Conservation (phyloP, 2,329 filamentous ascomycete genomes). For the Paecilomyces formosus region DNA sequence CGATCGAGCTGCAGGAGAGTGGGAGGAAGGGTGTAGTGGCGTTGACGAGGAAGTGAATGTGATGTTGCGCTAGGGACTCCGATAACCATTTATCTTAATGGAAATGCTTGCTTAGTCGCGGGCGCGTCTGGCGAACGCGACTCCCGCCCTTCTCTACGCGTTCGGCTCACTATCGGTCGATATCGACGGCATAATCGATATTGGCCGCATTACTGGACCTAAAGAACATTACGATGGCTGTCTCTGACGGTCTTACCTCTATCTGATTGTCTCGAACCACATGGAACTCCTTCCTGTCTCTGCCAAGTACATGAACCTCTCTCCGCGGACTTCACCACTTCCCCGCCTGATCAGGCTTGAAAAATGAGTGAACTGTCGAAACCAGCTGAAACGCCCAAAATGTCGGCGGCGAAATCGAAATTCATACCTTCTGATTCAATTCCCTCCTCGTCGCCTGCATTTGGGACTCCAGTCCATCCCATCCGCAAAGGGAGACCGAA, state of each 20-base stretch:
- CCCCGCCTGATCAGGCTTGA: slow-evolving; percentile 1
- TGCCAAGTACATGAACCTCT: not conserved
- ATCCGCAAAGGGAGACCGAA: slow-evolving; percentile 41
- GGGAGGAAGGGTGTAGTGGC: not conserved
- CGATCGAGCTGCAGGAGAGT: not conserved
- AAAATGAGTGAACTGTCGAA: slow-evolving; percentile 17
- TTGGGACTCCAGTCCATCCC: slow-evolving; percentile 78
- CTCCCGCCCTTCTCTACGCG: slow-evolving; percentile 3
- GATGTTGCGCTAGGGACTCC: not conserved
- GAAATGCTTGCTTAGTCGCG: slow-evolving; percentile 5
- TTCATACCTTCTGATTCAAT: slow-evolving; percentile 48
- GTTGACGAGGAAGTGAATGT: slow-evolving; percentile 1
- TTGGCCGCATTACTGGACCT: not conserved
- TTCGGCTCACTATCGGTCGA: not conserved
- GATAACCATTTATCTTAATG: slow-evolving; percentile 6
- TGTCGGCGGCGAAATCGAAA: slow-evolving; percentile 8
- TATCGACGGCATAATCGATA: not conserved
- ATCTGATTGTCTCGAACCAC: not conserved
- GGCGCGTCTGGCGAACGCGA: slow-evolving; percentile 14
- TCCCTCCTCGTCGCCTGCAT: slow-evolving; percentile 83
- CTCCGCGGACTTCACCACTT: not conserved
- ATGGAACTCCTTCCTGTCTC: not conserved
- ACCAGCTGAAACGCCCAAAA: slow-evolving; percentile 13
- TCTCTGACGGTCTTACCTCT: not conserved
- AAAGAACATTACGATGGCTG: not conserved